Evolutionary conservation across 106 monocot genomes (phyloP).

Genomic region (Vanilla planifolia): DNA sequence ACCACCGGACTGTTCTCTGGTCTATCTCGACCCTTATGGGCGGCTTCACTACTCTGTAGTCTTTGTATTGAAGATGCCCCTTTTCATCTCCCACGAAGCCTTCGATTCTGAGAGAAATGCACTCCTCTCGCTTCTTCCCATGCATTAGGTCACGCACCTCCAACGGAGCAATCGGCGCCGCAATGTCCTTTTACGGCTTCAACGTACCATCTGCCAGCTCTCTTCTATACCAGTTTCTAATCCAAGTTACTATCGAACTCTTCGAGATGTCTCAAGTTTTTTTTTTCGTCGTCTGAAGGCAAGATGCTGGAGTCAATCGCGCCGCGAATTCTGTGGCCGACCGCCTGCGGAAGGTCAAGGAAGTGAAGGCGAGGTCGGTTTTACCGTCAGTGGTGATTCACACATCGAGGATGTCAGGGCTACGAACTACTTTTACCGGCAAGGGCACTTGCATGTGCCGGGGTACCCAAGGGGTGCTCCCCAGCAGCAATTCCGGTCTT

Average conservation of each 20-base stretch:
- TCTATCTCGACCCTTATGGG: no score
- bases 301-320: constrained; percentile 17
- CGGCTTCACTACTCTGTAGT: no score
- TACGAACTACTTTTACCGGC: constrained; percentile 19
- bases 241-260: not conserved
- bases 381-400: constrained; percentile 30
- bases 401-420: constrained; percentile 18
- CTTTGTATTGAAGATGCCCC: not conserved
- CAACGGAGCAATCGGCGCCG: not conserved
- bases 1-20: no score
- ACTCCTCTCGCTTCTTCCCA: not conserved
- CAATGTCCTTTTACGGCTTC: constrained; percentile 1
- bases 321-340: constrained; percentile 28
- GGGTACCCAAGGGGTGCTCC: not conserved
- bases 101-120: not conserved
- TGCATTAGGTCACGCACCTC: not conserved
- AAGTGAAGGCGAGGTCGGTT: not conserved
- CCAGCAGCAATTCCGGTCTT: constrained; percentile 6
- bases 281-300: constrained; percentile 1
- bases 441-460: constrained; percentile 2
- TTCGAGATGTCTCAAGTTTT: not conserved
- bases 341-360: not conserved
- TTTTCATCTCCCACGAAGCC: not conserved
- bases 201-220: not conserved
- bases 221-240: not conserved